Base-by-base conservation (phyloP, 345 rosid species). In the Populus simonii region DNA sequence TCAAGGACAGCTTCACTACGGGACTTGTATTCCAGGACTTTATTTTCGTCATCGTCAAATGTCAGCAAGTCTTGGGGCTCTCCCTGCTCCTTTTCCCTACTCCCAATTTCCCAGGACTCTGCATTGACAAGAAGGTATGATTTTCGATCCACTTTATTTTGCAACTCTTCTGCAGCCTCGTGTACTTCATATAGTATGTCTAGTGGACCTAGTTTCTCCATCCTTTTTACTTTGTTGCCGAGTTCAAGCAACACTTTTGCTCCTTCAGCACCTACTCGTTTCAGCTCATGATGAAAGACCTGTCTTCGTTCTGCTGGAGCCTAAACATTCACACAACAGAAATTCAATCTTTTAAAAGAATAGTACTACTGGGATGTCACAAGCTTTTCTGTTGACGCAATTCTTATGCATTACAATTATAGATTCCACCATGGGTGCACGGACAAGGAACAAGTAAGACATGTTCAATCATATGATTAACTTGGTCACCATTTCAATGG, bases 21-120 rank as follows among this genome's bases (percentile, higher is more conserved):
- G 63, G 97, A 92, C 83, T 92, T 90, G 82, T 43, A 72, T 41
- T 82, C 89, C 35, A 90, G 82, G 74, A 88, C 82, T 57, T 84
- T 85, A 59, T 76, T 68, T 73, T 83, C 78, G 7, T 86, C 86
- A 71, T 85, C 86, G 68, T 89, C 93, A 17, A 88, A 78, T 79
- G 83, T 79, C 66, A 91, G 82, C 12, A 75, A 68, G 25, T 92
- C 91, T 68, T 89, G 93, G 68, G 88, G 89, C 80, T 85, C 86
- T 25, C 78, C 76, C 29, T 45, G 66, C 35, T 78, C 87, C 66
- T 87, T 85, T 35, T 76, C 76, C 53, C 93, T 83, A 71, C 83
- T 88, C 75, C 98, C 94, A 12, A 93, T 90, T 86, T 93, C 95
- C 99, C 99, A 95, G 82, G 84, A 71, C 80, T 92, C 99, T 0